Evolutionary conservation across 2,329 filamentous ascomycete genomes (phyloP), one percentile per base, ranked within the genome.

Genomic region (Ceratocystis variospora): DNA sequence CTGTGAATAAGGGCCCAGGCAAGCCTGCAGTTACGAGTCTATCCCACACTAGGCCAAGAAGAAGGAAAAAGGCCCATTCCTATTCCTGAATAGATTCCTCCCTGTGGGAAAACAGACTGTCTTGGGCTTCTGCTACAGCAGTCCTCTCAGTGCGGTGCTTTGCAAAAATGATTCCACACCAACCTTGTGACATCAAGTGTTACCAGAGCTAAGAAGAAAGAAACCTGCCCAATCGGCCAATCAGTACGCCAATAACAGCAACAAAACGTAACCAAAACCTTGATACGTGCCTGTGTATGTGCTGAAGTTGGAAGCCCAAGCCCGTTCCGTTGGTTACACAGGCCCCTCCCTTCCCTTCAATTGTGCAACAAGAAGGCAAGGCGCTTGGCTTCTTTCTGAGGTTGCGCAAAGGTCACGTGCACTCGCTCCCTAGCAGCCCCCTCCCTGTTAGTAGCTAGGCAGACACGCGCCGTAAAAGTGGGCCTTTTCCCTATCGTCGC

Each of bases 371-470:
- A 55, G 8, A 31, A 22, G 19, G 19, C 5, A 28, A 28, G 7
- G 8, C 50, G 55, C 28, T 37, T 17, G 3, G 15, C 46, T 7
- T 22, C 46, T 48, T n/a, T 48, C 46, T 12, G 1, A 19, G 25
- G 61, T 62, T 41, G 44, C 41, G 28, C 44, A 22, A 41, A 10
- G n/a, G 31, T 37, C 62, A 63, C 62, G 62, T 63, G 62, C 19
- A 15, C 33, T 37, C 62, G 62, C 46, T 37, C 44, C 45, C 19
- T 7, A 10, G 3, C 22, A 28, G 19, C 25, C 5, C 44, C 15
- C 19, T 10, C 53, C 28, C 28, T n/a, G 53, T 25, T 5, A 2
- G 8, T 22, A n/a, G 57, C 44, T 31, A 63, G 62, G 62, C 31
- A 50, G 46, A 53, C 62, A 50, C 62, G 46, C 62, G 15, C 7